Evolutionary conservation across 345 rosid genomes (phyloP).

Genomic region (Eucalyptus leucophloia): DNA sequence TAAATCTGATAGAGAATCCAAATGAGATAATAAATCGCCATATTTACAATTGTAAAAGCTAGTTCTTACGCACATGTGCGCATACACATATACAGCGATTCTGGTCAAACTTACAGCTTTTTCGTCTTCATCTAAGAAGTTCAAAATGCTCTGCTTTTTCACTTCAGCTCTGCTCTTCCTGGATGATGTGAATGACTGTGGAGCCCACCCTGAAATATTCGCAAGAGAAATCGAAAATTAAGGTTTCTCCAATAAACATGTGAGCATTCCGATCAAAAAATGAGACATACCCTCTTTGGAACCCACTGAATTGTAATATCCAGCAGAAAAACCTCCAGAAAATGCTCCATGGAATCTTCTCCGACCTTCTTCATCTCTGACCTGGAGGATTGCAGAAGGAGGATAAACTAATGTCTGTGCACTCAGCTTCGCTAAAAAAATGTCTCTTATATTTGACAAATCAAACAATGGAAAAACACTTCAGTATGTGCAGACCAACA

Average conservation of each 20-base stretch:
- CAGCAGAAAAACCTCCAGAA: slow-evolving; percentile 96
- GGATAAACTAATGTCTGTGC: neutral
- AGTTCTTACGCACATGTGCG: neutral
- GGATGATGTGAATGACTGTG: slow-evolving; percentile 82
- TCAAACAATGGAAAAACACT: neutral
- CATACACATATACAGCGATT: neutral
- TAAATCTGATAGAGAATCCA: neutral
- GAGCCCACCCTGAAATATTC: slow-evolving; percentile 74
- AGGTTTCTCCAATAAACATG: neutral
- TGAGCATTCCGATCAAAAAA: neutral
- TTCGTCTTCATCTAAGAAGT: slow-evolving; percentile 90
- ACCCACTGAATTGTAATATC: slow-evolving; percentile 86
- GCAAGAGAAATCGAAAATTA: neutral
- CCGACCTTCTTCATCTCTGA: slow-evolving; percentile 92
- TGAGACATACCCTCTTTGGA: slow-evolving; percentile 67
- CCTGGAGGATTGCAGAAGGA: slow-evolving; percentile 26
- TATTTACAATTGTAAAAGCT: neutral
- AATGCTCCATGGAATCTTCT: slow-evolving; percentile 98
- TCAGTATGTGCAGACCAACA: neutral
- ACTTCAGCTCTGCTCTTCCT: slow-evolving; percentile 89
- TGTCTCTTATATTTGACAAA: neutral
- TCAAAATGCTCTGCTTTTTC: slow-evolving; percentile 71
- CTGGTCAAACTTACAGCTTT: slow-evolving; percentile 38
- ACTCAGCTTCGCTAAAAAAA: neutral
- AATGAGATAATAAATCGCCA: neutral